phyloP scores from a whole-genome alignment of 2,329 filamentous ascomycete genomes.

The Colletotrichum shisoi region DNA sequence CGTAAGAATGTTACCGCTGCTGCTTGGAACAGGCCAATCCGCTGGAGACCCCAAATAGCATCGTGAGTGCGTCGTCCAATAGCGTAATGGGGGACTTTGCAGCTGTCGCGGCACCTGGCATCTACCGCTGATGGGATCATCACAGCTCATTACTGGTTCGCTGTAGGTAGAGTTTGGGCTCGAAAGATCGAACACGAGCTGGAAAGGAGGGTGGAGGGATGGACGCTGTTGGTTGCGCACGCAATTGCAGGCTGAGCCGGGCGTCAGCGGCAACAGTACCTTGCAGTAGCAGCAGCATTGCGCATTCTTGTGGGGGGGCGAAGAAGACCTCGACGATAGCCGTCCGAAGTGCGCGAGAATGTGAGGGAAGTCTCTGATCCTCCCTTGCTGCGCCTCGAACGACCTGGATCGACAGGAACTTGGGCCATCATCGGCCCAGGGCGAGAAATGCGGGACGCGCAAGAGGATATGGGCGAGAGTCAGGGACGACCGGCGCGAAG shows the following conservation, averaged over 20 bases:
- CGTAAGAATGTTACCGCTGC: not conserved
- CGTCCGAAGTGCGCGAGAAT: slow-evolving; percentile 1
- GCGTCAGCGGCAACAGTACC: slow-evolving; percentile 4
- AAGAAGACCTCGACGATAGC: not conserved
- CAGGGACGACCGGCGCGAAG: slow-evolving; percentile 23
- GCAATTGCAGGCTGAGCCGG: slow-evolving; percentile 31
- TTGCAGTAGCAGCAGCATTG: slow-evolving; percentile 14
- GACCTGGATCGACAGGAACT: slow-evolving; percentile 36
- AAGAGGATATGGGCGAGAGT: slow-evolving; percentile 29
- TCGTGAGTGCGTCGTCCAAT: slow-evolving; percentile 18
- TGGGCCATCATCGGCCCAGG: slow-evolving; percentile 26
- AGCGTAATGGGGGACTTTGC: slow-evolving; percentile 21
- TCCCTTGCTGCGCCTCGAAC: slow-evolving; percentile 37
- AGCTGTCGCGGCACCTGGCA: slow-evolving; percentile 25
- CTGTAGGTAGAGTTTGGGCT: slow-evolving; percentile 30
- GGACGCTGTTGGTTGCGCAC: slow-evolving; percentile 33
- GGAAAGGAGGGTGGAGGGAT: slow-evolving; percentile 38
- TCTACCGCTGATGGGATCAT: slow-evolving; percentile 26
- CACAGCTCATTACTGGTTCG: slow-evolving; percentile 20
- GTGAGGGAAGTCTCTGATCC: slow-evolving; percentile 8
- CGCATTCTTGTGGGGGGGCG: slow-evolving; percentile 31
- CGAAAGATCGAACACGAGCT: slow-evolving; percentile 35
- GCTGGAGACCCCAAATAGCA: not conserved
- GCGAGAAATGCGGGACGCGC: slow-evolving; percentile 24
- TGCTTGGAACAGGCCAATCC: not conserved